Percentiles rank a stretch among this genome's conserved stretches.
These are phyloP conservation scores for Cichorium intybus DNA, from an alignment of 140 eudicot genomes.

Conservation along the genomic window DNA sequence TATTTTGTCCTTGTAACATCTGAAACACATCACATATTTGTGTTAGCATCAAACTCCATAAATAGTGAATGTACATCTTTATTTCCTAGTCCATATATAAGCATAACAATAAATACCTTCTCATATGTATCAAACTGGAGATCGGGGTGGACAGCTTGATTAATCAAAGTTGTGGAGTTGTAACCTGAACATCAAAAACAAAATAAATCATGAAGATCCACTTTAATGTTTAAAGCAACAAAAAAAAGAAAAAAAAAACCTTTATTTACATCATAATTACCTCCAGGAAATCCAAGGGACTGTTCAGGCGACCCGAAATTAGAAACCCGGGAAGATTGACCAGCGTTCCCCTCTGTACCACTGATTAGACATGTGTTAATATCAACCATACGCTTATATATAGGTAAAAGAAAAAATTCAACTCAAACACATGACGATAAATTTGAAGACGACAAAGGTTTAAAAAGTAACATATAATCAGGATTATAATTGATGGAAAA, in stretches of 20 bases:
- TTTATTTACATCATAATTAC: conserved; percentile 36
- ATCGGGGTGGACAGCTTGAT: conserved; percentile 42
- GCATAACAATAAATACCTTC: conserved; percentile 38
- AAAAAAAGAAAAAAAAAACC: conserved; percentile 21
- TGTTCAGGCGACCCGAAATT: conserved; percentile 60
- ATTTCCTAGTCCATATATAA: conserved; percentile 2
- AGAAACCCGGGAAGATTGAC: conserved; percentile 45
- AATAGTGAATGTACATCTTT: too few relatives aligned
- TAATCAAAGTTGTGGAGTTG: conserved; percentile 42
- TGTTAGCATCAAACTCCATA: background rate
- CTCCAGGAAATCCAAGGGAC: conserved; percentile 61
- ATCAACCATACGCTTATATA: too few relatives aligned
- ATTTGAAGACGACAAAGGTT: background rate
- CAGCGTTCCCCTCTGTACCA: conserved; percentile 50
- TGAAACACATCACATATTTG: conserved; percentile 28
- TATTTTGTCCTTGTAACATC: conserved; percentile 50
- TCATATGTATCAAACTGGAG: conserved; percentile 58
- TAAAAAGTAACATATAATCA: conserved; percentile 5
- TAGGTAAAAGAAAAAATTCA: background rate
- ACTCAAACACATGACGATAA: background rate
- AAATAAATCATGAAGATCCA: conserved; percentile 2
- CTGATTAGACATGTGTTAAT: conserved; percentile 31
- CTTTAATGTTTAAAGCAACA: background rate
- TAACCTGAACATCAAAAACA: conserved; percentile 32
- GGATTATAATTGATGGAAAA: conserved; percentile 7